These are phyloP conservation scores for Saccharomyces hybrid DNA, from an alignment of 1,139 yeast genomes.

Conservation along the genomic window DNA sequence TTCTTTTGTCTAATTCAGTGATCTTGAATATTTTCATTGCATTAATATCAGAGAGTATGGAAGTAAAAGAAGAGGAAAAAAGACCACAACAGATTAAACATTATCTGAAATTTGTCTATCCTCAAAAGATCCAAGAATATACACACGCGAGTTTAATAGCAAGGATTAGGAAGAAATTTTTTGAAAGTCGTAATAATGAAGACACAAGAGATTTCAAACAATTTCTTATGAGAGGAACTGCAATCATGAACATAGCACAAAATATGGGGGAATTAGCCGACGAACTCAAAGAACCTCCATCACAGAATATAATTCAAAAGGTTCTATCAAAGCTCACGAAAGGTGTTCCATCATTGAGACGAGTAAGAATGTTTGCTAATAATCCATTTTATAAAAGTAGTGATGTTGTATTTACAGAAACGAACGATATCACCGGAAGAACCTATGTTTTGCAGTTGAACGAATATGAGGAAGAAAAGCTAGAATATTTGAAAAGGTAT, in stretches of 20 bases:
- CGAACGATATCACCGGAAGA: constrained; percentile 32
- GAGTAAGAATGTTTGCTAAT: constrained; percentile 14
- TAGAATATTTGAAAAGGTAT: constrained; percentile 47
- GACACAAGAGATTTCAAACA: constrained; percentile 32
- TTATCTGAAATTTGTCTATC: constrained; percentile 52
- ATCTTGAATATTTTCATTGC: constrained; percentile 87
- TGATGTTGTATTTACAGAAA: constrained; percentile 29
- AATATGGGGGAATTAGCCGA: constrained; percentile 30
- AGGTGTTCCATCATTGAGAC: constrained; percentile 6
- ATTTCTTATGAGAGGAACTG: constrained; percentile 40
- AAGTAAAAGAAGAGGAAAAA: constrained; percentile 65
- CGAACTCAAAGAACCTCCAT: constrained; percentile 9
- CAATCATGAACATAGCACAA: constrained; percentile 38
- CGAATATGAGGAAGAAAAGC: constrained; percentile 42
- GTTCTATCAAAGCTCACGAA: constrained; percentile 1
- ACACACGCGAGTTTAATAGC: constrained; percentile 30
- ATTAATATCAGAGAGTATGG: constrained; percentile 76
- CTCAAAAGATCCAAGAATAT: constrained; percentile 32
- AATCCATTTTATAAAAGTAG: constrained; percentile 37
- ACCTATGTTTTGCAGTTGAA: constrained; percentile 33
- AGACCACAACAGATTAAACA: constrained; percentile 67
- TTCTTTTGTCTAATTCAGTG: constrained; percentile 72
- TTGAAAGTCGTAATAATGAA: constrained; percentile 15
- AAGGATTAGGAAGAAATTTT: constrained; percentile 28
- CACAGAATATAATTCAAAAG: constrained; percentile 3